Evolutionary conservation across 2,329 filamentous ascomycete species (phyloP).

Genomic region (Penicillium sp.): DNA sequence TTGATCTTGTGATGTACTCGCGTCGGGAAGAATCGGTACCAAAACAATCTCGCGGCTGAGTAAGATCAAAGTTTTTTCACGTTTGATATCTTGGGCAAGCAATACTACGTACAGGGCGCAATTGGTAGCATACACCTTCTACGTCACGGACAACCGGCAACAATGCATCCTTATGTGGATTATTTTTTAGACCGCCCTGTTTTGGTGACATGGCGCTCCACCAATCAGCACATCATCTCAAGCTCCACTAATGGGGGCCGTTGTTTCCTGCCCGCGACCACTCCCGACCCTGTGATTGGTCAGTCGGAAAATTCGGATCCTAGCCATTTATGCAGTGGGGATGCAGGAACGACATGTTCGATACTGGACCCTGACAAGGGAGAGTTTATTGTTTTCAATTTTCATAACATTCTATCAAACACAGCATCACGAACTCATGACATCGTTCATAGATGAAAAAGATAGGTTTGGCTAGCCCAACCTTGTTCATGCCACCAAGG

Average conservation of each 20-base stretch:
- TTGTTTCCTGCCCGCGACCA: background rate
- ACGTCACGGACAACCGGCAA: conserved; percentile 21
- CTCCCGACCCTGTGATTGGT: background rate
- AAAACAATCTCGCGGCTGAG: background rate
- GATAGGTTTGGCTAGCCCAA: too few species aligned
- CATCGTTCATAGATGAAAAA: too few species aligned
- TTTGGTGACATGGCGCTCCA: background rate
- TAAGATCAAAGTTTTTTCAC: background rate
- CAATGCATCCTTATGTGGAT: background rate
- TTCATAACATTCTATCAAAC: too few species aligned
- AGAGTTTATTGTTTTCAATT: too few species aligned
- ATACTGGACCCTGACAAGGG: too few species aligned
- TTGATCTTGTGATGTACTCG: background rate
- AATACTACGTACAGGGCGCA: background rate
- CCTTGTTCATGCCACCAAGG: too few species aligned
- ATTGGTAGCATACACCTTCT: background rate
- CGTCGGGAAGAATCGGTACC: conserved; percentile 1
- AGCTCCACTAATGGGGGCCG: background rate
- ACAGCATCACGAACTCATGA: too few species aligned
- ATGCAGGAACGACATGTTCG: too few species aligned
- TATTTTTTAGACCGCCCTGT: conserved; percentile 1
- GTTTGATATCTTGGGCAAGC: background rate
- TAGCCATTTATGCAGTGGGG: too few species aligned
- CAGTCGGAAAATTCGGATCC: background rate
- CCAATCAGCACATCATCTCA: background rate